Evolutionary conservation across 768 basidiomycete species (phyloP), one percentile per base, ranked within the genome.

Genomic region (Tricholoma bakamatsutake): DNA sequence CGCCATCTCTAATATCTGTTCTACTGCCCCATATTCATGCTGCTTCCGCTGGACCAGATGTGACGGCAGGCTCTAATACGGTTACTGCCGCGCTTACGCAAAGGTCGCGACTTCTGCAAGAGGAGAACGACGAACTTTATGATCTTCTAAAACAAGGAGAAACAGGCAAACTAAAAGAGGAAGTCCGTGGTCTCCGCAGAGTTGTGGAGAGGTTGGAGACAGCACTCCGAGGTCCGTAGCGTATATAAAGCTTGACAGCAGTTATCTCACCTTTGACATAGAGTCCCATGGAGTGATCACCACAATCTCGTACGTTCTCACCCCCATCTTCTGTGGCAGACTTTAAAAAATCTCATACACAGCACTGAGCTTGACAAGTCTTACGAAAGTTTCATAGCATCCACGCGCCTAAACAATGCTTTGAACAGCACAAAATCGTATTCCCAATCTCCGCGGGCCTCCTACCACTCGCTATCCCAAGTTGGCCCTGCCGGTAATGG

Each of bases 111-210:
- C 69, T 85, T 15, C 73, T 93, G 9, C 91, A 93, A 66, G 87
- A 91, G 54, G 91, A 93, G 69, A 93, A 93, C 57, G 90, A 93
- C 61, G 91, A 93, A 59, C 68, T 93, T 15, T 93, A 93, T 66
- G 80, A 84, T 49, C 71, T 93, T 9, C 70, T 93, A 54, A 87
- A 82, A 67, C 75, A 75, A 24, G 81, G 86, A 39, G 90, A 93
- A 69, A 87, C 88, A 0, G 90, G 90, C 4, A 84, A 80, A 66
- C 66, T 93, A 59, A 90, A 90, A 66, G 91, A 92, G 64, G 88
- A 93, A 66, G 87, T 87, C 10, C 80, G 81, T 48, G 82, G 82
- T 6, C 74, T 93, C 53, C 76, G 83, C 33, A 76, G 82, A 60
- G 81, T 84, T 31, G 87, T 90, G 42, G 76, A 76, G 50, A 81